Conservation (phyloP, 2,329 filamentous ascomycete genomes). For the Phyllosticta citrichinensis region DNA sequence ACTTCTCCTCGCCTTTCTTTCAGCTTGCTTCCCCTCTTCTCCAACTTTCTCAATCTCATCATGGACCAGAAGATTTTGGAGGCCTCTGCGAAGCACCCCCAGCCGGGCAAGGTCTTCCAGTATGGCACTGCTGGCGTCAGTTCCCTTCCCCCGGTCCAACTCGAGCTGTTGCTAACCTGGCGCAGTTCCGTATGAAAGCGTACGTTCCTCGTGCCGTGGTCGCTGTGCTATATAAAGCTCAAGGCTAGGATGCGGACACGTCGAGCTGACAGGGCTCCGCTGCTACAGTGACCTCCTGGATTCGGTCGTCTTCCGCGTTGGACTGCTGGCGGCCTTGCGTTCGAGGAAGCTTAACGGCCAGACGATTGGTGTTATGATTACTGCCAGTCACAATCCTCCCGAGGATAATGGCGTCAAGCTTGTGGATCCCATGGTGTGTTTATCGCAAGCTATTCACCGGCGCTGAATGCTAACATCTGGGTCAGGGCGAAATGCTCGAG, state of each 20-base stretch:
- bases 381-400: conserved; percentile 55
- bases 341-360: conserved; percentile 84
- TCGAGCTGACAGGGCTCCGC: conserved; percentile 19
- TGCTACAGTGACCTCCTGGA: conserved; percentile 62
- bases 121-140: conserved; percentile 41
- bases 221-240: conserved; percentile 3
- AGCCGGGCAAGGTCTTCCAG: conserved; percentile 22
- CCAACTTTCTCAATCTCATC: neutral
- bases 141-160: conserved; percentile 14
- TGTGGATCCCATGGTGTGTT: conserved; percentile 73
- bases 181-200: conserved; percentile 60
- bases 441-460: neutral
- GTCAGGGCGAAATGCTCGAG: conserved; percentile 85
- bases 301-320: conserved; percentile 86
- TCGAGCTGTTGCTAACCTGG: conserved; percentile 6
- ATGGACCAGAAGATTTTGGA: conserved; percentile 19
- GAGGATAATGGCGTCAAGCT: conserved; percentile 63
- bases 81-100: conserved; percentile 22
- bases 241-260: conserved; percentile 18
- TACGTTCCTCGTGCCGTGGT: conserved; percentile 32
- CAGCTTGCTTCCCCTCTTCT: neutral
- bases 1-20: conserved; percentile 3
- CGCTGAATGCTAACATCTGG: neutral
- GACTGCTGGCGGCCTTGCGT: conserved; percentile 76
- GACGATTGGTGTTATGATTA: conserved; percentile 79